These are phyloP conservation scores for Candida namnaoensis DNA, from an alignment of 805 yeast species.

Conservation along the genomic window DNA sequence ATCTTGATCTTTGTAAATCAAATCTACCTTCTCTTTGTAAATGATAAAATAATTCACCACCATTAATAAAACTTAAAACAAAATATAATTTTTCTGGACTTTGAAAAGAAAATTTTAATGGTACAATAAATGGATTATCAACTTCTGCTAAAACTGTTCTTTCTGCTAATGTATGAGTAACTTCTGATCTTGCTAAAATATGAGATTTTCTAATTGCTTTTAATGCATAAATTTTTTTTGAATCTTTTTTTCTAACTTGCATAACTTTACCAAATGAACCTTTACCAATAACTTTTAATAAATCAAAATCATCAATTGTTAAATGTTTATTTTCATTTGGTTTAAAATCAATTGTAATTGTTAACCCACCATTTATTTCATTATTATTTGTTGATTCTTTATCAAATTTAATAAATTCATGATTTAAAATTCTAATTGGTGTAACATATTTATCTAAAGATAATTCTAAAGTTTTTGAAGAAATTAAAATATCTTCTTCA, in stretches of 20 bases:
- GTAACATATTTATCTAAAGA: conserved; percentile 41
- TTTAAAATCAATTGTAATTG: conserved; percentile 61
- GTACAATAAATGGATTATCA: conserved; percentile 92
- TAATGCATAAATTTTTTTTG: conserved; percentile 88
- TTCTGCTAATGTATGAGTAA: conserved; percentile 93
- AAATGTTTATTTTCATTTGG: conserved; percentile 60
- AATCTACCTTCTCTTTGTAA: conserved; percentile 86
- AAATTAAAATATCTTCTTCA: conserved; percentile 63
- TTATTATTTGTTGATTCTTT: conserved; percentile 15
- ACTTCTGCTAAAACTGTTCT: conserved; percentile 91
- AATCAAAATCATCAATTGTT: conserved; percentile 84
- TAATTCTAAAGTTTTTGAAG: conserved; percentile 58
- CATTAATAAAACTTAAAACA: conserved; percentile 88
- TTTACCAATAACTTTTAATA: conserved; percentile 92
- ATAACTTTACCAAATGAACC: conserved; percentile 98
- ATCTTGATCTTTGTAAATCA: conserved; percentile 80
- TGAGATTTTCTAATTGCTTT: conserved; percentile 92
- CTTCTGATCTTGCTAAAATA: conserved; percentile 89
- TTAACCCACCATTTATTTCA: conserved; percentile 36
- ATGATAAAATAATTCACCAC: conserved; percentile 95
- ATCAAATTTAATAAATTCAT: conserved; percentile 40
- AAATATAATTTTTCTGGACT: conserved; percentile 91
- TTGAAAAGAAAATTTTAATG: conserved; percentile 92
- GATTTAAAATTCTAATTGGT: conserved; percentile 55
- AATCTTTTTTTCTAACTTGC: conserved; percentile 96